Base-by-base conservation (phyloP, 2,329 filamentous ascomycete genomes). In the Phyllosticta capitalensis region DNA sequence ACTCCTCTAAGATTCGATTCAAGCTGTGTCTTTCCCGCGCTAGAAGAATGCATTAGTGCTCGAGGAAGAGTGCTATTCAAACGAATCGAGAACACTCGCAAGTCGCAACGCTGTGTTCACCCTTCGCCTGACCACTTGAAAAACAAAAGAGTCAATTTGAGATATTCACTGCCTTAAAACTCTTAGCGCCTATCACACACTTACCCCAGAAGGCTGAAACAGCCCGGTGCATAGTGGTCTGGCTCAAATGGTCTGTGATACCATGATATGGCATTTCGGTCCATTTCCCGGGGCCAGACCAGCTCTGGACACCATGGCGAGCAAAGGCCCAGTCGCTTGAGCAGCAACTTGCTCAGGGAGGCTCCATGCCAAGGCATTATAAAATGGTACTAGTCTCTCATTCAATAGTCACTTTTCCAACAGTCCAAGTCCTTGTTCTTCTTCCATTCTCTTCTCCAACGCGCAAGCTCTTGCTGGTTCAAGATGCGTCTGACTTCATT, bases 401-500 rank as follows among this genome's bases (percentile, higher is more conserved):
- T 45, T 45, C 38, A 6, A 45, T n/a, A 45, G 14, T 45, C 38
- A n/a, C 38, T 45, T 45, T n/a, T 17, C 33, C 38, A 45, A 45
- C 38, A 4, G 38, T n/a, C 6, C 17, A 24, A 51, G 49, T 20
- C 49, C 5, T 22, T 22, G 10, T 9, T 22, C 26, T 30, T 33
- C 24, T n/a, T n/a, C n/a, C n/a, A n/a, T 45, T 45, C n/a, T n/a
- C 6, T 45, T 45, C 38, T 5, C n/a, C n/a, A 10, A 45, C 38
- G 38, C 38, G 14, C 38, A 45, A n/a, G 17, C 7, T 26, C 48
- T 19, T 30, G n/a, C 55, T n/a, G 19, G 30, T 53, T 55, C 62
- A 62, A 49, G 50, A 68, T 67, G 67, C 65, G 60, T 61, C 65
- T 66, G 51, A 63, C 63, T 56, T 54, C 59, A 5, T 20, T 64